phyloP scores from a whole-genome alignment of 1,284 basidiomycete genomes.

The Boletus sp. region DNA sequence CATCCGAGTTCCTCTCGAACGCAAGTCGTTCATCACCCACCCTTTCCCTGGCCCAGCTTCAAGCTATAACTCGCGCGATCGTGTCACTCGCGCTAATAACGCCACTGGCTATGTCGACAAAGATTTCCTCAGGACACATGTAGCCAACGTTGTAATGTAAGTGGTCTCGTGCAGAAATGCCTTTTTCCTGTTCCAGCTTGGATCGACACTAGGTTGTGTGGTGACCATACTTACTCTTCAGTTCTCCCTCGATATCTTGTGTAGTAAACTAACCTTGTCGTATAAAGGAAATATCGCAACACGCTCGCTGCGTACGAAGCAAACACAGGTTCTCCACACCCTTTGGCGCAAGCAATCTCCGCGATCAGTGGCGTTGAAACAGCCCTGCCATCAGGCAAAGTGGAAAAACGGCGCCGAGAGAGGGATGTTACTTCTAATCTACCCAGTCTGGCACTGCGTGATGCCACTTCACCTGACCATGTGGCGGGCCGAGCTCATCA shows the following conservation, averaged over 20 bases:
- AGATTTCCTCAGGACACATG: constrained; percentile 16
- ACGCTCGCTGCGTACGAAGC: constrained; percentile 36
- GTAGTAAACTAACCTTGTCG: not conserved
- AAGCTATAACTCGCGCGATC: not conserved
- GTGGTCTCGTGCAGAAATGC: constrained; percentile 2
- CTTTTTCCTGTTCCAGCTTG: not conserved
- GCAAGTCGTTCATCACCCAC: constrained; percentile 17
- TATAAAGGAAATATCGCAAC: constrained; percentile 35
- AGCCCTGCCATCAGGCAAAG: not conserved
- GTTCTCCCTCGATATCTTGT: not conserved
- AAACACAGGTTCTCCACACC: constrained; percentile 40
- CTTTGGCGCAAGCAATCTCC: constrained; percentile 22
- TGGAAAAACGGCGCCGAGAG: constrained; percentile 12
- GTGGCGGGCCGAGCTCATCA: not conserved
- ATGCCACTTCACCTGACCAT: not conserved
- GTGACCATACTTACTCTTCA: too few relatives aligned
- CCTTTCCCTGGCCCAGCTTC: not conserved
- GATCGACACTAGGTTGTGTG: not conserved
- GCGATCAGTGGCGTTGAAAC: constrained; percentile 3
- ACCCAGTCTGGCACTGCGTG: not conserved
- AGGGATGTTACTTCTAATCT: not conserved
- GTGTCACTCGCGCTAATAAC: not conserved
- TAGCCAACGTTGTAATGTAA: constrained; percentile 17
- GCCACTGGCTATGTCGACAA: constrained; percentile 4
- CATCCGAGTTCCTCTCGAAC: constrained; percentile 23